Evolutionary conservation across 2,329 filamentous ascomycete genomes (phyloP).

Genomic region (Neofusicoccum parvum): DNA sequence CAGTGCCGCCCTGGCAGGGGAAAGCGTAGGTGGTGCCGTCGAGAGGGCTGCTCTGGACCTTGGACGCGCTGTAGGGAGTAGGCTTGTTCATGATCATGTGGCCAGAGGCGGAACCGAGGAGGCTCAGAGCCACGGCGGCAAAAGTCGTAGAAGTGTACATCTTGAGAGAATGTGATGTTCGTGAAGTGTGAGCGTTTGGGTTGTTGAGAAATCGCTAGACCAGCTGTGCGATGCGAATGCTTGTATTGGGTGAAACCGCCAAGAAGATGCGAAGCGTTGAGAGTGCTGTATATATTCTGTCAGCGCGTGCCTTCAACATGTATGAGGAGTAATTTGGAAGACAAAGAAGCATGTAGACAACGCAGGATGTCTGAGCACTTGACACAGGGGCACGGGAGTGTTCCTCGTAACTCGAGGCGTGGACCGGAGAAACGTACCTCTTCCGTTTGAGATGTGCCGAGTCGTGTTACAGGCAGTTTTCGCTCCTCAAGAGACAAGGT

Average conservation of each 20-base stretch:
- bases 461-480: not conserved
- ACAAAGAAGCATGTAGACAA: too few relatives aligned
- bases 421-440: not conserved
- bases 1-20: conserved; percentile 74
- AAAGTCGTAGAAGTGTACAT: conserved; percentile 56
- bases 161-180: conserved; percentile 17
- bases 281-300: too few relatives aligned
- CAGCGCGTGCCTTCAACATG: too few relatives aligned
- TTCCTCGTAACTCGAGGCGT: too few relatives aligned
- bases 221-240: conserved; percentile 2
- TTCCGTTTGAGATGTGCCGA: not conserved
- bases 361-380: too few relatives aligned
- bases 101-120: conserved; percentile 63
- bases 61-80: conserved; percentile 58
- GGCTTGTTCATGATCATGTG: conserved; percentile 78
- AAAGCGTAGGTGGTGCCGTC: conserved; percentile 64
- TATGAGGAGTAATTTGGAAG: too few relatives aligned
- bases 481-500: not conserved
- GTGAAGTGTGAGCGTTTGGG: not conserved
- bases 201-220: conserved; percentile 16
- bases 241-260: too few relatives aligned
- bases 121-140: conserved; percentile 50
- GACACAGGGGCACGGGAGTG: too few relatives aligned
- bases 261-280: too few relatives aligned
- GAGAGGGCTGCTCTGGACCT: conserved; percentile 67